A percentile compares a stretch with the other conserved stretches of the same genome.
These are phyloP conservation scores for Scutellaria baicalensis DNA, from an alignment of 257 asterid species.

Conservation along the genomic window DNA sequence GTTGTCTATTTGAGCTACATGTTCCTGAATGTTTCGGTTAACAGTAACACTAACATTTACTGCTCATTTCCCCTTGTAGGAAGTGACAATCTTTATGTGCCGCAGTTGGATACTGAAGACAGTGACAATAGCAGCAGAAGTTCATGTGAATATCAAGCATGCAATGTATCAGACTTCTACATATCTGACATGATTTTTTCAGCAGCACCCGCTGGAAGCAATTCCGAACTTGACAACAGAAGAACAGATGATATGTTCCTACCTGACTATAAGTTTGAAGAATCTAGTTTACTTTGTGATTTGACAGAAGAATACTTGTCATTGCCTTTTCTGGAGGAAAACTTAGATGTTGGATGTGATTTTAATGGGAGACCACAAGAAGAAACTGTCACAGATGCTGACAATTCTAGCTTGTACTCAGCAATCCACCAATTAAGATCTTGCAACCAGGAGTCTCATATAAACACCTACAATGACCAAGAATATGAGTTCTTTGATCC, in stretches of 20 bases:
- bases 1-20: slow-evolving; percentile 5
- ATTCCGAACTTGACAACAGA: slow-evolving; percentile 36
- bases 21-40: background rate
- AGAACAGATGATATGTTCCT: slow-evolving; percentile 33
- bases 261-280: slow-evolving; percentile 64
- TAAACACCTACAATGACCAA: slow-evolving; percentile 35
- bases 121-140: slow-evolving; percentile 71
- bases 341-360: slow-evolving; percentile 36
- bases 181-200: slow-evolving; percentile 75
- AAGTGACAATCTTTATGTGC: slow-evolving; percentile 49
- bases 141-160: slow-evolving; percentile 48
- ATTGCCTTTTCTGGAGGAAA: slow-evolving; percentile 59
- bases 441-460: slow-evolving; percentile 42
- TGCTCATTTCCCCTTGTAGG: slow-evolving; percentile 36
- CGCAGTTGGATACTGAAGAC: slow-evolving; percentile 70
- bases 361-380: slow-evolving; percentile 34
- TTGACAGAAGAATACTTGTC: slow-evolving; percentile 54
- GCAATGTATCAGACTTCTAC: slow-evolving; percentile 64
- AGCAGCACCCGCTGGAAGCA: slow-evolving; percentile 42
- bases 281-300: slow-evolving; percentile 48
- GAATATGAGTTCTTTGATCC: slow-evolving; percentile 87
- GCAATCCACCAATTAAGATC: slow-evolving; percentile 68
- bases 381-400: slow-evolving; percentile 31
- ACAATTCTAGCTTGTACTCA: slow-evolving; percentile 61
- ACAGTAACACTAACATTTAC: background rate